These are phyloP conservation scores for Nematocida sp. DNA, from an alignment of 371 early-diverging fungal genomes.

Conservation along the genomic window DNA sequence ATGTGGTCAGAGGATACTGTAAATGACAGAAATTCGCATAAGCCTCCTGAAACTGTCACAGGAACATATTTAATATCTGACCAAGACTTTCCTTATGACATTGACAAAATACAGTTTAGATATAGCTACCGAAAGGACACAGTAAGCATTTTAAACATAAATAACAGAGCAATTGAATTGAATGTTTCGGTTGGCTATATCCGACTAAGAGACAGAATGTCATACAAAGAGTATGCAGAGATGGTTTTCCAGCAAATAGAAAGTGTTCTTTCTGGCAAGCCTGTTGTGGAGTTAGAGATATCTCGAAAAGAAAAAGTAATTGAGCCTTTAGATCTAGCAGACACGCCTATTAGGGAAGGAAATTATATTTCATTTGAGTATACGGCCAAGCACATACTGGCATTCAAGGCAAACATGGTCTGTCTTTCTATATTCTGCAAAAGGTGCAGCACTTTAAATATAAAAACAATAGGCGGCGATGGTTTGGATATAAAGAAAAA, in stretches of 20 bases:
- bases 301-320: not conserved
- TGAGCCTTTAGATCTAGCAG: conserved; percentile 11
- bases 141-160: conserved; percentile 45
- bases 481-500: conserved; percentile 30
- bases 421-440: conserved; percentile 20
- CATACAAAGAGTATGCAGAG: conserved; percentile 52
- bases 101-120: conserved; percentile 48
- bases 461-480: conserved; percentile 7
- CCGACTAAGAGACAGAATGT: conserved; percentile 45
- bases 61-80: conserved; percentile 53
- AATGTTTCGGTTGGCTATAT: conserved; percentile 48
- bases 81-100: conserved; percentile 61
- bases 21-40: not conserved
- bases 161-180: conserved; percentile 57
- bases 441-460: conserved; percentile 12
- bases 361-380: conserved; percentile 27
- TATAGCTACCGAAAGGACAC: conserved; percentile 51
- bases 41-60: not conserved
- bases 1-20: not conserved
- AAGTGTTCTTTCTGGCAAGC: conserved; percentile 4
- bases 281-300: conserved; percentile 46
- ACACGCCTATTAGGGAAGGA: not conserved
- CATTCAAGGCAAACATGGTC: conserved; percentile 9
- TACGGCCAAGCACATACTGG: conserved; percentile 14
- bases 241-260: conserved; percentile 62